Base-by-base conservation (phyloP, 306 rosid species). In the Fragaria nilgerrensis region DNA sequence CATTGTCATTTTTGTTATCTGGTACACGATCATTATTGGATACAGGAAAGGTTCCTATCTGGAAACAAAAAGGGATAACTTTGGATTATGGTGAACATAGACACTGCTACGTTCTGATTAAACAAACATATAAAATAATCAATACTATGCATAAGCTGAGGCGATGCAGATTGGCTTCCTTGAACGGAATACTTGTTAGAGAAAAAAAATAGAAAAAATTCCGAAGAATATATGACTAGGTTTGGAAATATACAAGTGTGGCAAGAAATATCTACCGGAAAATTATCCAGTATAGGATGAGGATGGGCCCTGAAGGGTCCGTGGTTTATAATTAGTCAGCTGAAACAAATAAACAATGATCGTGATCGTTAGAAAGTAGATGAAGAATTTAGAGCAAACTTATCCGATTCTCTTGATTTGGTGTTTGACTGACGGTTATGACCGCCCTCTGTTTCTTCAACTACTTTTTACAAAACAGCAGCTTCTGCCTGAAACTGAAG, bases 371-470 rank as follows among this genome's bases (percentile, higher is more conserved):
- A 16, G 27, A 66, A 66, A 66, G 53, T 68, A 5, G 53, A 13
- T 2, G 53, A n/a, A 12, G 47, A 19, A 66, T 36, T 34, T 1
- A 20, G 37, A 37, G 16, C 17, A 9, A 55, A 7, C 19, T 23
- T 23, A 74, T 74, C 70, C 29, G 34, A 27, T 22, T 74, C 69
- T 27, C 1, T 2, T 17, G 17, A 19, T 32, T 7, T 55, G 27
- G 50, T 78, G 66, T 17, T 85, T 81, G 88, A 85, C 85, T 67
- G 79, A 23, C 13, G 0, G 88, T 68, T 85, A 8, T 37, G 76
- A 80, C 81, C 23, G 6, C 25, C 39, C 62, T 5, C 7, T 44
- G 37, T 45, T 70, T 75, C 68, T 63, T 52, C 82, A 82, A 68
- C 85, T 2, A 79, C 77, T 43, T 36, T 75, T 39, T 5, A 29